Conservation (phyloP, 2,329 filamentous ascomycete species). For the Penicillium sp. region DNA sequence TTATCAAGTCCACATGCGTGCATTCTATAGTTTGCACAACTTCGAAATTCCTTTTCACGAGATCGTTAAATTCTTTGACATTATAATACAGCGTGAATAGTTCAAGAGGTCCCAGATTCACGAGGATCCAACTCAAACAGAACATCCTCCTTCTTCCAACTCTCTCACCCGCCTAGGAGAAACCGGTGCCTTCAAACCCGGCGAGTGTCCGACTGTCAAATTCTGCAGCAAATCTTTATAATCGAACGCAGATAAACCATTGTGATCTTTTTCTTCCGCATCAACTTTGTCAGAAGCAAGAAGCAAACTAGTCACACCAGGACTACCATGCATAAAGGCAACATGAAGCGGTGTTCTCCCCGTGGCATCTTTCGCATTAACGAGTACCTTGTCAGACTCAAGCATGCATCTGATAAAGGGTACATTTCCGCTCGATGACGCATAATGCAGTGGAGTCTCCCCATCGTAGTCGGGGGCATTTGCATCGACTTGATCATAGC, state of each 20-base stretch:
- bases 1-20: too few relatives aligned
- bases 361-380: neutral
- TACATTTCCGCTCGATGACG: neutral
- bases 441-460: neutral
- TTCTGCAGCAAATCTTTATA: neutral
- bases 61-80: neutral
- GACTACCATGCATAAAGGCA: neutral
- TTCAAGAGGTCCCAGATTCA: too few relatives aligned
- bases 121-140: too few relatives aligned
- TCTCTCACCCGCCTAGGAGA: too few relatives aligned
- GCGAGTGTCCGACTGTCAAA: too few relatives aligned
- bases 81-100: neutral
- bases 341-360: neutral
- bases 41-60: neutral
- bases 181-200: too few relatives aligned
- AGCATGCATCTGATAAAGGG: neutral
- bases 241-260: neutral
- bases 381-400: neutral
- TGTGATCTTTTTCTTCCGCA: neutral
- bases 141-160: too few relatives aligned
- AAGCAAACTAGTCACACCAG: neutral
- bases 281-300: neutral
- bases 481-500: neutral
- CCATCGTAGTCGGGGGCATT: neutral
- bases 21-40: too few relatives aligned